A percentile compares a stretch with the other conserved stretches of the same genome.
phyloP scores from a whole-genome alignment of 305 asterid species.

The Petunia hybrid region DNA sequence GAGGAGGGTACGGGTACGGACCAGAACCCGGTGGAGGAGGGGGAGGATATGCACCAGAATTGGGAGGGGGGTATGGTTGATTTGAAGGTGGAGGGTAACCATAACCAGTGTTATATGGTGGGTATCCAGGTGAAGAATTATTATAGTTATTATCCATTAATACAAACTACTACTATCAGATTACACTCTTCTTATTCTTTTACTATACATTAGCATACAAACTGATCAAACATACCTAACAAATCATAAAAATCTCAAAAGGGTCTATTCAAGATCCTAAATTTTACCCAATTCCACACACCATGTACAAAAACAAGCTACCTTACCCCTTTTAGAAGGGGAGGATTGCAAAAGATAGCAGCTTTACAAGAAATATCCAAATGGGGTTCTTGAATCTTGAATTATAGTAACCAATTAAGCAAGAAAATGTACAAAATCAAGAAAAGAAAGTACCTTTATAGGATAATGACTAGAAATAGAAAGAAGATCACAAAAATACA shows the following conservation, averaged over 20 bases:
- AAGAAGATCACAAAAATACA: neutral
- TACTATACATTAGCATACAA: conserved; percentile 28
- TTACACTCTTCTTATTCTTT: conserved; percentile 24
- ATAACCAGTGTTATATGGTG: conserved; percentile 60
- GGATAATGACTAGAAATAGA: neutral
- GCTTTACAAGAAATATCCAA: neutral
- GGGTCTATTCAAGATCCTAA: neutral
- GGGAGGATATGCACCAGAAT: conserved; percentile 49
- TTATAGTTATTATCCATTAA: conserved; percentile 56
- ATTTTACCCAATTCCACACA: conserved; percentile 26
- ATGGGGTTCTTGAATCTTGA: conserved; percentile 24
- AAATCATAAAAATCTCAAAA: neutral
- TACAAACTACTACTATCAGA: conserved; percentile 26
- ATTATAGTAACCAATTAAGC: neutral
- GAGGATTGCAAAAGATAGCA: neutral
- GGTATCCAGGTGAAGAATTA: conserved; percentile 63
- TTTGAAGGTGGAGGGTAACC: conserved; percentile 63
- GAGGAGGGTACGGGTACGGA: conserved; percentile 30
- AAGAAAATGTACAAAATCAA: conserved; percentile 1
- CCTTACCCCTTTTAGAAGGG: neutral
- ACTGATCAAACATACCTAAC: conserved; percentile 27
- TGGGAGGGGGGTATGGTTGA: conserved; percentile 62
- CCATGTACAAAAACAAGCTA: neutral
- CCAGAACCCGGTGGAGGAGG: conserved; percentile 46
- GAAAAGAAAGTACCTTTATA: conserved; percentile 16